These are phyloP conservation scores for Erythrobasidium hasegawianum DNA, from an alignment of 1,284 basidiomycete genomes.

Conservation along the genomic window DNA sequence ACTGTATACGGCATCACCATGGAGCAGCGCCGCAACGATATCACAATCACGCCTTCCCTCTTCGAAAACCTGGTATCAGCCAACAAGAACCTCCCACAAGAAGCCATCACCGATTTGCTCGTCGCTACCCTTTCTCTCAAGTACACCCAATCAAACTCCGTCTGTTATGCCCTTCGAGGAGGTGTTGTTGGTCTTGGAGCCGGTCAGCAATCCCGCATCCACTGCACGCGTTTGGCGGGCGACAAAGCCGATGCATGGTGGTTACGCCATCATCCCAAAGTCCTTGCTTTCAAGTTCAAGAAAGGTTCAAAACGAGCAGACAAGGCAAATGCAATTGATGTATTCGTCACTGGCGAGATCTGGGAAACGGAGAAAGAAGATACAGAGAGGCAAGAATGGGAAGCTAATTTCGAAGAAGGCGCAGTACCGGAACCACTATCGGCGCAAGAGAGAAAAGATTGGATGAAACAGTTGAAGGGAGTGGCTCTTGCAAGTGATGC, in stretches of 20 bases:
- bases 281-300: slow-evolving; percentile 88
- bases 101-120: slow-evolving; percentile 78
- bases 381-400: slow-evolving; percentile 83
- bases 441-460: slow-evolving; percentile 67
- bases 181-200: slow-evolving; percentile 94
- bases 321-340: slow-evolving; percentile 95
- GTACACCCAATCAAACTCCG: slow-evolving; percentile 99
- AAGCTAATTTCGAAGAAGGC: slow-evolving; percentile 70
- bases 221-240: slow-evolving; percentile 96
- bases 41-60: slow-evolving; percentile 74
- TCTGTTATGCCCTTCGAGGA: slow-evolving; percentile 90
- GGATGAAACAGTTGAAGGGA: slow-evolving; percentile 68
- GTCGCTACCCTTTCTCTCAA: slow-evolving; percentile 95
- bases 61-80: slow-evolving; percentile 75
- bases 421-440: slow-evolving; percentile 63
- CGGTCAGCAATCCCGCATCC: slow-evolving; percentile 97
- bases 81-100: slow-evolving; percentile 60
- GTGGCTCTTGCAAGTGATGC: slow-evolving; percentile 94
- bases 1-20: slow-evolving; percentile 92
- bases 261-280: slow-evolving; percentile 92
- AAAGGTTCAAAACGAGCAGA: slow-evolving; percentile 96
- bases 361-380: slow-evolving; percentile 65
- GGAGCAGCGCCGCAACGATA: slow-evolving; percentile 87
- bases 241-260: slow-evolving; percentile 99
- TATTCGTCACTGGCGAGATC: slow-evolving; percentile 86